Conservation (phyloP, 2,329 filamentous ascomycete genomes). For the Penicillium sp. region DNA sequence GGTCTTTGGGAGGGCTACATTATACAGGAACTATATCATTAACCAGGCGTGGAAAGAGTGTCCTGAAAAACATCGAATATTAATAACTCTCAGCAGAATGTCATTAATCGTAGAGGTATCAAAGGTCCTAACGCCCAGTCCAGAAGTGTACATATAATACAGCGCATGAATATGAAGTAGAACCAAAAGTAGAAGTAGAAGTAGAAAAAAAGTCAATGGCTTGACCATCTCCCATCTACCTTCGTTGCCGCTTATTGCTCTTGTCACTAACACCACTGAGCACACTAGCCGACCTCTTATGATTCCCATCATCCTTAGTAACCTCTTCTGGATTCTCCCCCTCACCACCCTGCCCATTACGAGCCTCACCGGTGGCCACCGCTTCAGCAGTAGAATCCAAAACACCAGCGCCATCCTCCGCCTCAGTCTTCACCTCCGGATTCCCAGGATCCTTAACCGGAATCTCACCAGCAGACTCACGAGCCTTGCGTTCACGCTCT, state of each 20-base stretch:
- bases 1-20: neutral
- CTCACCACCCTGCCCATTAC: constrained; percentile 7
- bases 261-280: constrained; percentile 71
- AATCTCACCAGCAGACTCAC: constrained; percentile 31
- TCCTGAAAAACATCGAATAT: constrained; percentile 14
- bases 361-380: constrained; percentile 11
- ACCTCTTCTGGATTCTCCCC: constrained; percentile 9
- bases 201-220: neutral
- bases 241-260: constrained; percentile 56
- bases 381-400: constrained; percentile 22
- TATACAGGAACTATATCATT: constrained; percentile 20
- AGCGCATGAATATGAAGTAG: too few relatives aligned
- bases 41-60: constrained; percentile 9
- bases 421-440: constrained; percentile 40
- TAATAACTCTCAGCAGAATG: constrained; percentile 18
- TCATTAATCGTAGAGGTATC: constrained; percentile 41
- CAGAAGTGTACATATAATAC: constrained; percentile 15
- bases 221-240: constrained; percentile 27
- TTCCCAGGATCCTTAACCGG: constrained; percentile 22
- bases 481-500: constrained; percentile 43
- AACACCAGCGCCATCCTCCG: constrained; percentile 32
- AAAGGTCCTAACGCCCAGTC: constrained; percentile 19
- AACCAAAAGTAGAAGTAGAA: too few relatives aligned
- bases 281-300: constrained; percentile 84
- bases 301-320: constrained; percentile 36